These are phyloP conservation scores for Verticillium tricorpus DNA, from an alignment of 2,329 filamentous ascomycete genomes.

Conservation along the genomic window DNA sequence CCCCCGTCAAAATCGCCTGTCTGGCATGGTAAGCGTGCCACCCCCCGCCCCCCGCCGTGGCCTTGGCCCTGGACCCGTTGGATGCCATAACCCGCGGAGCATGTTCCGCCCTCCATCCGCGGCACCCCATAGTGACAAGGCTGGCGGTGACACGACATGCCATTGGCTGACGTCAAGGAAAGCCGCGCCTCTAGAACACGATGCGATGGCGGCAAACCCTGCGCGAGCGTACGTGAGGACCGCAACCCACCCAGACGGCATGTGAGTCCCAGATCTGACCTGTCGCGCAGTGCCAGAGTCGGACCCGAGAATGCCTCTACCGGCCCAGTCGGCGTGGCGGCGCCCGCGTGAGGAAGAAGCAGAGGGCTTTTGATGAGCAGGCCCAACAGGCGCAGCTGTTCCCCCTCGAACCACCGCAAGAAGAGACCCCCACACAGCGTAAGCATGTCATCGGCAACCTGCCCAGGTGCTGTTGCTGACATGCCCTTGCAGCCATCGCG, in stretches of 20 bases:
- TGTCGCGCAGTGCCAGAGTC: conserved; percentile 29
- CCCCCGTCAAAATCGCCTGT: conserved; percentile 46
- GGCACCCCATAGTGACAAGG: neutral
- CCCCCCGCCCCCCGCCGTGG: neutral
- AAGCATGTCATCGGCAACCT: conserved; percentile 8
- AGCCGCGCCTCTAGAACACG: conserved; percentile 41
- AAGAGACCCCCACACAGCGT: conserved; percentile 25
- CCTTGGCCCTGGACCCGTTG: neutral
- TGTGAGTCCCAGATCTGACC: conserved; percentile 8
- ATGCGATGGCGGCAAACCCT: conserved; percentile 40
- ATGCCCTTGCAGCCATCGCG: conserved; percentile 21
- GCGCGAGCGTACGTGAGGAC: conserved; percentile 32
- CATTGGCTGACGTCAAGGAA: conserved; percentile 2
- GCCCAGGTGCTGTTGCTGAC: conserved; percentile 2
- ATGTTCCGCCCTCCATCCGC: neutral
- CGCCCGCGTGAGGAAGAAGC: conserved; percentile 36
- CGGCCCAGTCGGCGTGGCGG: conserved; percentile 38
- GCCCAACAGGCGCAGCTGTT: neutral
- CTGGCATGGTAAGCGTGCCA: conserved; percentile 38
- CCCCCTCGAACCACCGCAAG: conserved; percentile 9
- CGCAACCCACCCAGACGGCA: no score
- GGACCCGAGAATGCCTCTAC: conserved; percentile 36
- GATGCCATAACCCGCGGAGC: neutral
- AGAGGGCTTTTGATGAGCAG: conserved; percentile 13
- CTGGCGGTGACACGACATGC: neutral